phyloP scores from a whole-genome alignment of 306 rosid species.

The Calophaca sinica region DNA sequence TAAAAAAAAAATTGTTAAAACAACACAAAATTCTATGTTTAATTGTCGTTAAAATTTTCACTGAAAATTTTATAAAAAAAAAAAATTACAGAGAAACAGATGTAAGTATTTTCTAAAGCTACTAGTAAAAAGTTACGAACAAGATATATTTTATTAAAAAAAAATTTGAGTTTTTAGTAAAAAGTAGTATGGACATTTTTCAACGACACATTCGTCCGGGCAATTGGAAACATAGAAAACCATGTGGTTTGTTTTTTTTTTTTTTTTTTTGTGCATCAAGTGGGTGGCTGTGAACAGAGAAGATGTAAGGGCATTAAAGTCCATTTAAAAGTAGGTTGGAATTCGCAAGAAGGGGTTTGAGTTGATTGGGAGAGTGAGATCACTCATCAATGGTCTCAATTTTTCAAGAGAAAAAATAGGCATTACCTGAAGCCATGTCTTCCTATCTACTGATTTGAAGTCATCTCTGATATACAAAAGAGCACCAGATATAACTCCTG shows the following conservation, averaged over 20 bases:
- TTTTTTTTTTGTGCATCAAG: conserved; percentile 1
- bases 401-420: background rate
- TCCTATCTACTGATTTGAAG: conserved; percentile 53
- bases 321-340: conserved; percentile 17
- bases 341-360: conserved; percentile 30
- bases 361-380: background rate
- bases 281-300: conserved; percentile 36
- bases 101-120: too few species aligned
- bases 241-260: background rate
- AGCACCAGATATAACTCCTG: conserved; percentile 79
- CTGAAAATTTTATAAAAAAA: background rate
- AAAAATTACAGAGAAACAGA: too few species aligned
- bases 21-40: background rate
- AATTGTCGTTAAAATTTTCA: background rate
- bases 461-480: conserved; percentile 70
- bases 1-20: background rate
- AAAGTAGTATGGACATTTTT: background rate
- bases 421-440: conserved; percentile 66
- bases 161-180: background rate
- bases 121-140: background rate
- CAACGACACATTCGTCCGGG: conserved; percentile 12
- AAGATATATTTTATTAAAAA: too few species aligned
- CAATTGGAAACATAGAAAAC: conserved; percentile 5
- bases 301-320: conserved; percentile 39
- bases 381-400: conserved; percentile 1